A percentile compares a stretch with the other conserved stretches of the same genome.
phyloP scores from a whole-genome alignment of 1,139 yeast species.

The Hanseniaspora sp. region DNA sequence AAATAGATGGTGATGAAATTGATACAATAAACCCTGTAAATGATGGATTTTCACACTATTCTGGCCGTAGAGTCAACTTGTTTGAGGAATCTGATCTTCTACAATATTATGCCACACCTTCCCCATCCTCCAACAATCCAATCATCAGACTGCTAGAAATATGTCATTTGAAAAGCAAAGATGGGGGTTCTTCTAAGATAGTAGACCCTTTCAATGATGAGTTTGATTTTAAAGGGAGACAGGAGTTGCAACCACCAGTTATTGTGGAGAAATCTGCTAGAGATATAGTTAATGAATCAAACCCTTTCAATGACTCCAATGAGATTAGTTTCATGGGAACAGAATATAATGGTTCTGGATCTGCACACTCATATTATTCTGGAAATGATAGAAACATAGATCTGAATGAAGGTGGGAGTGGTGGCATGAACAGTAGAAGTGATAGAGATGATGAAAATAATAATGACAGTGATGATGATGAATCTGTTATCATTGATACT shows the following conservation, averaged over 20 bases:
- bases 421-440: background rate
- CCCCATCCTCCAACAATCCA: background rate
- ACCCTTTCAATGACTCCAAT: slow-evolving; percentile 7
- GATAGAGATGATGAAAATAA: background rate
- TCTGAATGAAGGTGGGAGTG: background rate
- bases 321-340: background rate
- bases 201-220: slow-evolving; percentile 26
- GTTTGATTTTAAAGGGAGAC: slow-evolving; percentile 23
- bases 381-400: background rate
- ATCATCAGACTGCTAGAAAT: background rate
- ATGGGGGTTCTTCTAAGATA: background rate
- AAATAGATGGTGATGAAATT: background rate
- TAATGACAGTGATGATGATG: background rate
- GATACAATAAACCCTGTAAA: background rate
- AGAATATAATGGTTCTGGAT: background rate
- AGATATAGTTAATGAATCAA: slow-evolving; percentile 11
- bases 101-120: slow-evolving; percentile 1
- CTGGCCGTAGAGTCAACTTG: slow-evolving; percentile 15
- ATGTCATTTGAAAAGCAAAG: background rate
- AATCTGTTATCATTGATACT: background rate
- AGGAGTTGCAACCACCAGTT: slow-evolving; percentile 7
- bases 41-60: slow-evolving; percentile 14
- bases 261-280: slow-evolving; percentile 15
- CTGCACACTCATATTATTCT: background rate
- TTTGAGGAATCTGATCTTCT: slow-evolving; percentile 15